Evolutionary conservation across 495 filamentous ascomycete genomes (phyloP).

Genomic region (Pyrenula aspistea): DNA sequence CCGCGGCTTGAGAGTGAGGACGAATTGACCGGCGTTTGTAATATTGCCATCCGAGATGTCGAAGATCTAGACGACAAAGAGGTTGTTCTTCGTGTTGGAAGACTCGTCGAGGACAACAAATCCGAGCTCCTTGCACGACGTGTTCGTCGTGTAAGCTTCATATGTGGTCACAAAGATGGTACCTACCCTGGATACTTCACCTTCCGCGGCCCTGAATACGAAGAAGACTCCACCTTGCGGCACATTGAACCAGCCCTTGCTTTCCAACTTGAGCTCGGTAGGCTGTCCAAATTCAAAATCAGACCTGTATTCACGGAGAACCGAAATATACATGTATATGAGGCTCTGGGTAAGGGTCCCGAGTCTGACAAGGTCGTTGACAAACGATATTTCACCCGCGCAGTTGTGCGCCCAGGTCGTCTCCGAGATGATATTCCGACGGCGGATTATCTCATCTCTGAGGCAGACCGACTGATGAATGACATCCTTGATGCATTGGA

Average conservation of each 20-base stretch:
- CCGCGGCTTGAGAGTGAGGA: constrained; percentile 43
- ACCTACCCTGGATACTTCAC: constrained; percentile 96
- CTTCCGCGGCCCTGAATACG: constrained; percentile 83
- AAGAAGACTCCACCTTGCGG: constrained; percentile 88
- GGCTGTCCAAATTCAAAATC: constrained; percentile 93
- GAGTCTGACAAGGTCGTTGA: constrained; percentile 64
- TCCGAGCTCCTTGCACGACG: constrained; percentile 68
- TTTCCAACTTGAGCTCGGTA: constrained; percentile 92
- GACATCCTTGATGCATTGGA: constrained; percentile 96
- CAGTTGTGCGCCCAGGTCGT: constrained; percentile 82
- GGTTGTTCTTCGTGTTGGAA: constrained; percentile 59
- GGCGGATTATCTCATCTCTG: constrained; percentile 93
- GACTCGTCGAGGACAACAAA: constrained; percentile 69
- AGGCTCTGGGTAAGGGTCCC: constrained; percentile 84
- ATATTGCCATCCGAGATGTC: constrained; percentile 81
- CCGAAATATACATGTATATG: constrained; percentile 96
- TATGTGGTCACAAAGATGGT: constrained; percentile 89
- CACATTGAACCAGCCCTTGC: constrained; percentile 92
- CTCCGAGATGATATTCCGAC: constrained; percentile 95
- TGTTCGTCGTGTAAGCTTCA: constrained; percentile 85
- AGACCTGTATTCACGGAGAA: constrained; percentile 98
- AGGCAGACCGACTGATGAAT: constrained; percentile 91
- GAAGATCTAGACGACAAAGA: constrained; percentile 79
- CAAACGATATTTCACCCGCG: constrained; percentile 95
- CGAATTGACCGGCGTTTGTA: constrained; percentile 81